These are phyloP conservation scores for Chlamydomonas sphaeroides DNA, from an alignment of 139 green algal species.

Conservation along the genomic window DNA sequence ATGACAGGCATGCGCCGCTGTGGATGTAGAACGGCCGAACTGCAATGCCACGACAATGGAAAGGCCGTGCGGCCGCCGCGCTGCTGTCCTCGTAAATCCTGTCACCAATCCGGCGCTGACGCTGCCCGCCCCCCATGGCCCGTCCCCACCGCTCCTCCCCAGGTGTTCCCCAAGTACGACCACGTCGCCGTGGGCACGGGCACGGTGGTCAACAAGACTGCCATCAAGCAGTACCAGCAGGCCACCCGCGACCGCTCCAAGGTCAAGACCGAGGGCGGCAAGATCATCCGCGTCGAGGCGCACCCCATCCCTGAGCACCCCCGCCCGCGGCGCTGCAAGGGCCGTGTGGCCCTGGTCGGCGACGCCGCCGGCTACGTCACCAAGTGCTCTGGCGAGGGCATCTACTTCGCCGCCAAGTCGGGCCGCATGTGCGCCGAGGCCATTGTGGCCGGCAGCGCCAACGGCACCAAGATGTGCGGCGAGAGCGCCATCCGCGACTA, in stretches of 20 bases:
- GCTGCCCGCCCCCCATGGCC: too few relatives aligned
- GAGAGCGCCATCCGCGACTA: slow-evolving; percentile 93
- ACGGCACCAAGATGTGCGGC: slow-evolving; percentile 86
- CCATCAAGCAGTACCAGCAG: slow-evolving; percentile 99
- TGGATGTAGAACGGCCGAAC: too few relatives aligned
- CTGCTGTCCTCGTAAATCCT: too few relatives aligned
- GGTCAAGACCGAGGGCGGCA: slow-evolving; percentile 95
- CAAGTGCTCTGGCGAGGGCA: slow-evolving; percentile 97
- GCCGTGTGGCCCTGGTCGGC: slow-evolving; percentile 91
- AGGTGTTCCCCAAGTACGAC: slow-evolving; percentile 99
- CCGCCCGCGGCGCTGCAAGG: slow-evolving; percentile 81
- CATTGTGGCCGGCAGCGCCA: slow-evolving; percentile 81
- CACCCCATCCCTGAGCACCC: slow-evolving; percentile 99
- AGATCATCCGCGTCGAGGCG: slow-evolving; percentile 98
- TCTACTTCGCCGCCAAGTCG: slow-evolving; percentile 99
- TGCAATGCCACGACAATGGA: too few relatives aligned
- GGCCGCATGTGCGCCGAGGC: slow-evolving; percentile 97
- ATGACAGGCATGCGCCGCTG: too few relatives aligned
- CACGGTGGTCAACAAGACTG: slow-evolving; percentile 99
- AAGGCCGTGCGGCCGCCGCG: too few relatives aligned
- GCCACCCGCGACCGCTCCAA: slow-evolving; percentile 76
- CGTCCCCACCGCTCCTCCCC: neutral
- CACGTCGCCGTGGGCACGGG: slow-evolving; percentile 99
- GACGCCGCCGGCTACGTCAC: slow-evolving; percentile 98
- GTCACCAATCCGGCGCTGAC: too few relatives aligned